phyloP scores from a whole-genome alignment of 352 stramenopile species.

The Pythium coloratum region DNA sequence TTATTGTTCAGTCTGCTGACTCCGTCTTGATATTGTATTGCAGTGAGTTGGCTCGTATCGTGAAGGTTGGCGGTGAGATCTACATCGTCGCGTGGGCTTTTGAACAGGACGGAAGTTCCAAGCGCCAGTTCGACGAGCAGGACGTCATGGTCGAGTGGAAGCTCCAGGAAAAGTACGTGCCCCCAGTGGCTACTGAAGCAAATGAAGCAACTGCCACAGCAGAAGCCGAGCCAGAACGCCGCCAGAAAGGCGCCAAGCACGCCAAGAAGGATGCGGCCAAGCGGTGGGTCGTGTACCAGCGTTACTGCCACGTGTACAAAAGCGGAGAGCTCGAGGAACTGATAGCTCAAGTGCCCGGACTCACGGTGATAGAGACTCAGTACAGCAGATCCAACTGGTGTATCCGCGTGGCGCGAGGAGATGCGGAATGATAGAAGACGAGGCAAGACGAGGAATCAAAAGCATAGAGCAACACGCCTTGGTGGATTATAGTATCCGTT shows the following conservation, averaged over 20 bases:
- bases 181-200: not conserved
- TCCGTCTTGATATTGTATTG: not conserved
- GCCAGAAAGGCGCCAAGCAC: slow-evolving; percentile 24
- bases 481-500: not conserved
- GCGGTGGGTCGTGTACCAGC: slow-evolving; percentile 76
- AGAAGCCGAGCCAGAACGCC: not conserved
- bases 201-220: not conserved
- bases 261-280: slow-evolving; percentile 47
- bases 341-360: slow-evolving; percentile 49
- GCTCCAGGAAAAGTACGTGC: slow-evolving; percentile 77
- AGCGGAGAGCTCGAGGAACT: slow-evolving; percentile 66
- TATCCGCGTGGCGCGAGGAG: slow-evolving; percentile 38
- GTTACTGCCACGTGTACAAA: slow-evolving; percentile 85
- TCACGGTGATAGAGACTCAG: slow-evolving; percentile 57
- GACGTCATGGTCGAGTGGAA: slow-evolving; percentile 89
- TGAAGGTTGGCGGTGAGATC: slow-evolving; percentile 54
- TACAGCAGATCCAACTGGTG: slow-evolving; percentile 87
- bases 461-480: not conserved
- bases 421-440: slow-evolving; percentile 16
- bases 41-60: slow-evolving; percentile 70
- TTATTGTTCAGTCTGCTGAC: not conserved
- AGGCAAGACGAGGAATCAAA: not conserved
- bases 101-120: slow-evolving; percentile 77
- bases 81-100: slow-evolving; percentile 82
- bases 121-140: slow-evolving; percentile 72